Evolutionary conservation across 164 flowering plant species (phyloP), one percentile per base, ranked within the genome.

Genomic region (Magnolia sinica): DNA sequence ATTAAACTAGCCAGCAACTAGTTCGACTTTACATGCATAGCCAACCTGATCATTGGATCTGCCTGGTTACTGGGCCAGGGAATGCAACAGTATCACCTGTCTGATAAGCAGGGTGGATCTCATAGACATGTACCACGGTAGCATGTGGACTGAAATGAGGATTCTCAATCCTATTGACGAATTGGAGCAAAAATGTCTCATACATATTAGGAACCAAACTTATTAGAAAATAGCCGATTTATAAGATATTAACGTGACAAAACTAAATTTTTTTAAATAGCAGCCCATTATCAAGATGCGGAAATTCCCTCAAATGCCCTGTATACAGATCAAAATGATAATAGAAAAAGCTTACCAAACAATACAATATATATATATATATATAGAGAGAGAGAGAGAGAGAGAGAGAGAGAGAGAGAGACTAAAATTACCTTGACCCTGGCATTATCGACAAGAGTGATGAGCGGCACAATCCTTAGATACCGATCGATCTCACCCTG

Each of bases 401-500:
- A 24, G 58, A 18, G 27, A 27, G 11, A 29, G 31, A 61, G 19
- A 63, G 11, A 18, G 55, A 37, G 4, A 71, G 50, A 24, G 58
- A 18, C 37, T 27, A 71, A 19, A 27, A 49, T 71, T 88, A 96
- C 99, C 96, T 91, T 91, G 79, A 96, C 86, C 70, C 99, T 87
- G 69, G 92, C 86, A 86, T 94, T 94, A 76, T 96, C 97, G 67
- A 94, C 95, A 4, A 96, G 92, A 49, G 94, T 91, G 80, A 96
- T 96, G 61, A 94, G 90, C 16, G 99, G 98, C 4, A 94, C 89
- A 51, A 96, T 86, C 79, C 81, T 82, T 86, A 96, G 83, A 78
- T 94, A 94, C 24, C 90, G 91, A 74, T 96, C 98, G 55, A 96
- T 94, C 86, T 96, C 98, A 72, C 81, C 87, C 79, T 94, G 99